phyloP scores from a whole-genome alignment of 768 basidiomycete species.

The Tulasnella sp. region DNA sequence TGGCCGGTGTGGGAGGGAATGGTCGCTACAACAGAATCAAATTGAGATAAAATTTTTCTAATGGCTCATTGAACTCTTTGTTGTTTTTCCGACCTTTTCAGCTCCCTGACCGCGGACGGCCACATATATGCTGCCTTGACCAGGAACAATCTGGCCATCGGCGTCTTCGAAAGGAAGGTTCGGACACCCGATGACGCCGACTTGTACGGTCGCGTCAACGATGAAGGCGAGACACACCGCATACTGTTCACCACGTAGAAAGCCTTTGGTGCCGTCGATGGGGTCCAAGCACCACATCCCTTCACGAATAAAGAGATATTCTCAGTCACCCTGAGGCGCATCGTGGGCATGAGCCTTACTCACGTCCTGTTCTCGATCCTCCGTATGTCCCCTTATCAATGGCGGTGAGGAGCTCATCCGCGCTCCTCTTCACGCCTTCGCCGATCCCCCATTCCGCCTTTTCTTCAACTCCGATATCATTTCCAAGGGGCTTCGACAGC shows the following conservation, averaged over 20 bases:
- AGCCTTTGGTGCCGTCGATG: slow-evolving; percentile 90
- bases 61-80: not conserved
- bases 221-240: slow-evolving; percentile 84
- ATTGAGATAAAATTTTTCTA: not conserved
- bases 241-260: slow-evolving; percentile 85
- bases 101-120: slow-evolving; percentile 82
- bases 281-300: slow-evolving; percentile 84
- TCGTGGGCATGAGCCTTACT: not conserved
- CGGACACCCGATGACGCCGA: slow-evolving; percentile 87
- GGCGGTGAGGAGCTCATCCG: slow-evolving; percentile 58
- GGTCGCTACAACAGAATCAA: not conserved
- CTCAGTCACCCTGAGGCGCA: not conserved
- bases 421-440: slow-evolving; percentile 36
- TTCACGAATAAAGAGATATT: slow-evolving; percentile 22
- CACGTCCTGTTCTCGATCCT: slow-evolving; percentile 60
- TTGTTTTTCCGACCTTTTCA: slow-evolving; percentile 40
- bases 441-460: slow-evolving; percentile 62
- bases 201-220: slow-evolving; percentile 60
- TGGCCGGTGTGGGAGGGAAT: not conserved
- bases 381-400: slow-evolving; percentile 80
- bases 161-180: slow-evolving; percentile 56
- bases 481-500: slow-evolving; percentile 39
- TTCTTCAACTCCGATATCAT: slow-evolving; percentile 35
- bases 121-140: slow-evolving; percentile 64
- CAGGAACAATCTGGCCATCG: slow-evolving; percentile 36